Base-by-base conservation (phyloP, 78 protist genomes). In the Dictyostelium brefeldianum region DNA sequence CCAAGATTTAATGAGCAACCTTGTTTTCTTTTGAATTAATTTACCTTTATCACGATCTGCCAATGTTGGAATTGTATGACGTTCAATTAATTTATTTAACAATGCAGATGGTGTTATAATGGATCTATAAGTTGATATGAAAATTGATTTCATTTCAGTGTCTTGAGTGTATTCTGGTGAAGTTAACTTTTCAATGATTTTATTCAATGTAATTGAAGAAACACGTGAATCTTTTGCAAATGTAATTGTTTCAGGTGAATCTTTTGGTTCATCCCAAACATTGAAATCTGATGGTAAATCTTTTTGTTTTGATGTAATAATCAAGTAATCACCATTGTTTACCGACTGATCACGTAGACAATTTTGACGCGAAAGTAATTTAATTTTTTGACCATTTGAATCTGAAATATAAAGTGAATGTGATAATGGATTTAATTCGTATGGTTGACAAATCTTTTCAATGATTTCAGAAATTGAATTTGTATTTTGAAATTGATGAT, bases 241-340 rank as follows among this genome's bases (percentile, higher is more conserved):
- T 12, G 71, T 78, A 1, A 78, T 78, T 1, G 27, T 78, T 18
- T 78, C 83, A 22, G 46, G 31, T 20, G 83, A 78, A 36, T 78
- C 83, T 6, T 20, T 59, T 31, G 83, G 83, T 56, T 78, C 83
- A 56, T 78, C 83, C 83, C 83, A 78, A 31, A 78, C 70, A 56
- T 78, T 78, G 70, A 56, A 78, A 56, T 78, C 83, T 1, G 83
- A 54, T 56, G 83, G 83, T 31, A 78, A 62, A 78, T 78, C 83
- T 20, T 78, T 78, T 54, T 78, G 83, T 20, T 78, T 78, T 27
- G 83, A 78, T 27, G 83, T 78, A 5, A 78, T 17, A 3, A 78
- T 20, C 3, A 78, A 18, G 41, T 78, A 11, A 8, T 51, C 65
- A 78, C 83, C 70, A 78, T 36, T 56, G 15, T 78, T 78, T 6